phyloP scores from a whole-genome alignment of 257 asterid species.

The Nicotiana noctiflora region DNA sequence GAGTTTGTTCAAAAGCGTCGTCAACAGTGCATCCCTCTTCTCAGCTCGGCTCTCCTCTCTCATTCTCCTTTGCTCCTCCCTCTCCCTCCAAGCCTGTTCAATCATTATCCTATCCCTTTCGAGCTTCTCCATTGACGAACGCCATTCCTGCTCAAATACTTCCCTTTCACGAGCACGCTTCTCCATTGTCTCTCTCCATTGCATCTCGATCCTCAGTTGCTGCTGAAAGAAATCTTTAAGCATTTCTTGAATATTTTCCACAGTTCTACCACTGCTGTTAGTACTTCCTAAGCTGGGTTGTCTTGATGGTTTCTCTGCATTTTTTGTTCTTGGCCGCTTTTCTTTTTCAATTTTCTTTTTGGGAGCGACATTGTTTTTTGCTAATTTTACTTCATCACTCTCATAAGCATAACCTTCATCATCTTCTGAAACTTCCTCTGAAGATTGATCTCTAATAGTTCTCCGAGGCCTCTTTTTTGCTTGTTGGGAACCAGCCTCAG shows the following conservation, averaged over 20 bases:
- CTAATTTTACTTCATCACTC: constrained; percentile 23
- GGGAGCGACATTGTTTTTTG: constrained; percentile 18
- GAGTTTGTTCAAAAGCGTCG: constrained; percentile 50
- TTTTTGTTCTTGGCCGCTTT: constrained; percentile 17
- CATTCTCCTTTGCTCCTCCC: constrained; percentile 45
- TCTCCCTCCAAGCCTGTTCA: constrained; percentile 59
- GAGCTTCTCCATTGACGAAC: constrained; percentile 49
- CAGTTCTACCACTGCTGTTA: constrained; percentile 2
- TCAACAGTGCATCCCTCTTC: constrained; percentile 59
- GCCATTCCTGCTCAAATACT: constrained; percentile 54
- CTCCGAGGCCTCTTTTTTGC: constrained; percentile 27
- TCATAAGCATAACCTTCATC: constrained; percentile 20
- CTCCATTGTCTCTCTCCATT: constrained; percentile 58
- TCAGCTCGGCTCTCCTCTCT: constrained; percentile 71
- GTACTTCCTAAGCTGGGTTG: constrained; percentile 10
- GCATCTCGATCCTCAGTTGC: constrained; percentile 55
- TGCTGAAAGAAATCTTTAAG: constrained; percentile 40
- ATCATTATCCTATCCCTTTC: constrained; percentile 53
- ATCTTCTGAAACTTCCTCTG: constrained; percentile 27
- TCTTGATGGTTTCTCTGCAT: constrained; percentile 11
- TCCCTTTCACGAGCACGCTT: constrained; percentile 48
- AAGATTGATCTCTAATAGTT: constrained; percentile 24
- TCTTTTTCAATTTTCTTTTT: constrained; percentile 25
- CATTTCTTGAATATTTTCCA: constrained; percentile 28
- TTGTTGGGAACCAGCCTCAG: constrained; percentile 21